Percentiles rank a stretch among this genome's conserved stretches.
Evolutionary conservation across 345 rosid species (phyloP).

Genomic region (Arabidopsis thaliana): DNA sequence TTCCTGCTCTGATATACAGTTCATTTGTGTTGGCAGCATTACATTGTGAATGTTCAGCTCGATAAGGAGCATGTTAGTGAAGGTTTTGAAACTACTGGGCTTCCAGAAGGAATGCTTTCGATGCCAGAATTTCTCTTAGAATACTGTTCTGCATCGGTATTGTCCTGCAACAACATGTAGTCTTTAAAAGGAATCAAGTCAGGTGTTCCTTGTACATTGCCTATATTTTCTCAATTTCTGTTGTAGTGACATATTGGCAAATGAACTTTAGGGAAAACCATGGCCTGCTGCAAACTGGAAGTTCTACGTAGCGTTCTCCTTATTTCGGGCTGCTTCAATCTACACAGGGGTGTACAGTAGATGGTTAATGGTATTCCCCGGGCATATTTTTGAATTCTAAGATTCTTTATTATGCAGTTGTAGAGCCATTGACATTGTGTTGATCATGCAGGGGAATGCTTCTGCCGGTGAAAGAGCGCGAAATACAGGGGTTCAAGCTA

Average conservation of each 20-base stretch:
- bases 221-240: background rate
- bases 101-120: slow-evolving; percentile 86
- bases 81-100: slow-evolving; percentile 72
- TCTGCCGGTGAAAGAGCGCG: slow-evolving; percentile 91
- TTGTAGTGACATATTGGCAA: slow-evolving; percentile 22
- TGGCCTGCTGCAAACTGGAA: slow-evolving; percentile 95
- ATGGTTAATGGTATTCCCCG: slow-evolving; percentile 76
- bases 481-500: slow-evolving; percentile 62
- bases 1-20: slow-evolving; percentile 31
- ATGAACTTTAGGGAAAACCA: slow-evolving; percentile 64
- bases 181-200: slow-evolving; percentile 9
- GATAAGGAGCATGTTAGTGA: slow-evolving; percentile 44
- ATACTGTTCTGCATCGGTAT: slow-evolving; percentile 82
- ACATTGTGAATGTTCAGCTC: slow-evolving; percentile 50
- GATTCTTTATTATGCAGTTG: slow-evolving; percentile 10
- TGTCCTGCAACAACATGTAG: slow-evolving; percentile 34
- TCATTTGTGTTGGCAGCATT: slow-evolving; percentile 60
- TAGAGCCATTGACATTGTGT: slow-evolving; percentile 8
- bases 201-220: background rate
- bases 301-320: slow-evolving; percentile 85
- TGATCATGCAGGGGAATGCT: slow-evolving; percentile 82
- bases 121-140: slow-evolving; percentile 79
- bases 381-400: slow-evolving; percentile 2
- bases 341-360: slow-evolving; percentile 77
- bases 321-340: slow-evolving; percentile 92